Percentiles rank a stretch among this genome's conserved stretches.
These are phyloP conservation scores for Arthrobotrys megalospora DNA, from an alignment of 2,329 filamentous ascomycete genomes.

Conservation along the genomic window DNA sequence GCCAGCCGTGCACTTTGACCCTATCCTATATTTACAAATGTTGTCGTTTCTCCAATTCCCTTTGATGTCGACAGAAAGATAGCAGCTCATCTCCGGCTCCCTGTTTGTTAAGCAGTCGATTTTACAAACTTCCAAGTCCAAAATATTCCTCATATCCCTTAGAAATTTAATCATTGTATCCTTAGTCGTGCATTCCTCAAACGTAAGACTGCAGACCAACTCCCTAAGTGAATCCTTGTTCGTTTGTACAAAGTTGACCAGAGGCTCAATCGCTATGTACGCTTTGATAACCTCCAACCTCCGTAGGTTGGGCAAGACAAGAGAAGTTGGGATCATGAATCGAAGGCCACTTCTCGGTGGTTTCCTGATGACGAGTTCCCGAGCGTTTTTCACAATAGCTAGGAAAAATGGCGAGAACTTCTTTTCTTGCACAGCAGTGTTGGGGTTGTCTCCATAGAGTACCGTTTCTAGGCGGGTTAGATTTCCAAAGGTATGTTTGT, in stretches of 20 bases:
- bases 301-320: slow-evolving; percentile 3
- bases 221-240: slow-evolving; percentile 28
- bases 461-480: slow-evolving; percentile 28
- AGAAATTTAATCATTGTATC: slow-evolving; percentile 18
- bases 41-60: slow-evolving; percentile 23
- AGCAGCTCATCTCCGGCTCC: slow-evolving; percentile 18
- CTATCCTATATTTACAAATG: slow-evolving; percentile 31
- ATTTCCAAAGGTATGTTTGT: slow-evolving; percentile 18
- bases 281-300: slow-evolving; percentile 23
- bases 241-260: slow-evolving; percentile 28
- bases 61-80: slow-evolving; percentile 11
- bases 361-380: slow-evolving; percentile 29
- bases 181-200: not conserved
- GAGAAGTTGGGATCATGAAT: slow-evolving; percentile 25
- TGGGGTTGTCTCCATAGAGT: slow-evolving; percentile 38
- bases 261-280: not conserved
- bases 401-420: slow-evolving; percentile 34
- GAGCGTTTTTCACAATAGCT: slow-evolving; percentile 17
- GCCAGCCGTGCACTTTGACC: slow-evolving; percentile 9
- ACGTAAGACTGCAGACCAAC: slow-evolving; percentile 19
- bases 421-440: not conserved
- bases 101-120: slow-evolving; percentile 11
- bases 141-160: not conserved
- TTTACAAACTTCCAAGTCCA: slow-evolving; percentile 9
- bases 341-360: not conserved